A percentile compares a stretch with the other conserved stretches of the same genome.
Evolutionary conservation across 1,284 basidiomycete genomes (phyloP).

Genomic region (Ceratobasidium papillatum): DNA sequence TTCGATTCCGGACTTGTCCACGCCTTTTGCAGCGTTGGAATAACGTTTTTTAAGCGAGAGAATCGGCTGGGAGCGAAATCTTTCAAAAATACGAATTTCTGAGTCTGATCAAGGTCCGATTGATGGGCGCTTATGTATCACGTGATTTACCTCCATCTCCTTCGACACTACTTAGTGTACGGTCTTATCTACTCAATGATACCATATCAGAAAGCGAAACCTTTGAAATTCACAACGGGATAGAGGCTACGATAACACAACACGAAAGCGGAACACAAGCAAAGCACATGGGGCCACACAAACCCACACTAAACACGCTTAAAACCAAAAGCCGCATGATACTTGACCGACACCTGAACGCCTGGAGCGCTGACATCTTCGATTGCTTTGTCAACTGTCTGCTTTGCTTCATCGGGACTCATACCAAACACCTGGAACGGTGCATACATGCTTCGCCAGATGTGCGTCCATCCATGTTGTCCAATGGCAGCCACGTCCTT

Average conservation of each 20-base stretch:
- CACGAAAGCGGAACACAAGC: background rate
- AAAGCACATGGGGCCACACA: background rate
- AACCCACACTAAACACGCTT: background rate
- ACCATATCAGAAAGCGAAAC: too few species aligned
- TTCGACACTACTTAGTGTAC: too few species aligned
- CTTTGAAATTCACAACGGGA: too few species aligned
- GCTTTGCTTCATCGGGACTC: conserved; percentile 8
- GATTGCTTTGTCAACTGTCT: conserved; percentile 21
- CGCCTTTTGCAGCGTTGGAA: too few species aligned
- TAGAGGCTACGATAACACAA: background rate
- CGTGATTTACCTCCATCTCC: too few species aligned
- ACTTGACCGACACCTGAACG: conserved; percentile 33
- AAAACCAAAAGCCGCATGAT: conserved; percentile 26
- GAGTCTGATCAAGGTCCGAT: too few species aligned
- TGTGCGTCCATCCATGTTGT: conserved; percentile 23
- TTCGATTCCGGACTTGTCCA: conserved; percentile 36
- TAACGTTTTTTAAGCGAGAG: too few species aligned
- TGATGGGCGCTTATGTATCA: too few species aligned
- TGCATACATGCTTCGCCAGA: conserved; percentile 35
- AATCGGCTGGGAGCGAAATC: too few species aligned
- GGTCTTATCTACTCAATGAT: too few species aligned
- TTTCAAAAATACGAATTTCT: too few species aligned
- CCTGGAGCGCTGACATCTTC: conserved; percentile 1
- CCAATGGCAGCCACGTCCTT: conserved; percentile 15
- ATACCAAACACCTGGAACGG: conserved; percentile 31